Base-by-base conservation (phyloP, 75 land plant genomes). In the Selaginella tamariscina region DNA sequence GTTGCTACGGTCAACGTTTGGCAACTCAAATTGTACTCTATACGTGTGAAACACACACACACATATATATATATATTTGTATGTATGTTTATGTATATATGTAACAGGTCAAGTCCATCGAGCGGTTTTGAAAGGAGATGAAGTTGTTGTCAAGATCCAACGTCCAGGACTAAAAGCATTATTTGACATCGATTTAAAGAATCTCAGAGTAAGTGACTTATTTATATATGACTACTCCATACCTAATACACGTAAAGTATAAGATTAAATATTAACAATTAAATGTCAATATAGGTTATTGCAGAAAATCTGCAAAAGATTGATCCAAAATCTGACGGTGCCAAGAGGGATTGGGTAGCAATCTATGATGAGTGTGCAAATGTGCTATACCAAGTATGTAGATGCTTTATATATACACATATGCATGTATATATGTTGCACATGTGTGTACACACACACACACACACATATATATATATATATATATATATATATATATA, bases 311-410 rank as follows among this genome's bases (percentile, higher is more conserved):
- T 95, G 63, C 99, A 95, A 67, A 95, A 95, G 70, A 13, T 95
- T 65, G 99, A 95, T 78, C 99, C 99, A 13, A 95, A 95, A 70
- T 95, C 99, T 56, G 99, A 95, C 82, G 99, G 99, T 68, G 99
- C 99, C 39, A 95, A 91, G 70, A 85, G 99, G 57, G 99, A 95
- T 57, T 95, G 99, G 99, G 99, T 95, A 74, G 91, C 99, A 60
- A 95, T 95, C 27, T 95, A 95, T 81, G 99, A 95, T 75, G 99
- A 95, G 67, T 95, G 99, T 78, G 86, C 99, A 11, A 68, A 32
- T 76, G 99, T 95, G 26, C 79, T 95, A 31, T 95, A 95, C 73
- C 84, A 95, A 92, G 98, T 90, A 21, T 54, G 22, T 24, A 56
- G n/a, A 15, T 39, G 49, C 5, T 39, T 39, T 39, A 5, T 39